Base-by-base conservation (phyloP, 2,329 filamentous ascomycete species). In the Tricladium varicosporioides region DNA sequence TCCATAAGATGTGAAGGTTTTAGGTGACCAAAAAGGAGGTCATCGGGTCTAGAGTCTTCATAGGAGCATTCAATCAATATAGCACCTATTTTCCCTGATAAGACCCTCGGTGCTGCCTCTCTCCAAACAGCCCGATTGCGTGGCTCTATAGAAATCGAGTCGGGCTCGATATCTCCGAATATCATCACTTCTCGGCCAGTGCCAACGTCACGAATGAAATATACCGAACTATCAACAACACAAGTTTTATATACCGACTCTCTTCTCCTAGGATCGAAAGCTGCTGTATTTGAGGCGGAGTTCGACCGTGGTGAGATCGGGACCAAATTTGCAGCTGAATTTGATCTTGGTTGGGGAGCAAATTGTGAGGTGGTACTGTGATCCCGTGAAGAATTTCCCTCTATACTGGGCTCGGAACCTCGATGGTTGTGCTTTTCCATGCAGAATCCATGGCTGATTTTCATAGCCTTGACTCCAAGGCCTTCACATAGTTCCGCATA, bases 61-160 rank as follows among this genome's bases (percentile, higher is more conserved):
- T 93, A 99, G 60, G 91, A 96, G 72, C 93, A 97, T 76, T 99
- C 94, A 65, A 99, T 95, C 69, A 97, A 93, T 11, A 99, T 88
- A 10, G 88, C 93, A 0, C 80, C 82, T 0, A 99, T 79, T 3
- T 81, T 78, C 1, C 91, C 90, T 0, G 79, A 75, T 0, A 80
- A 88, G 22, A 99, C 85, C 70, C 95, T 96, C 8, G 88, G 88
- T 0, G 92, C 93, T 0, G 93, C 93, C 67, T 94, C 89, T 63
- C 84, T 81, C 94, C 94, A 99, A 13, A 99, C 85, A 13, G 79
- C 78, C n/a, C 81, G 75, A 63, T 94, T 97, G 19, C 92, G 85
- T 1, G 93, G 92, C 1, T 84, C 87, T 1, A 93, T 74, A 0
- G 91, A 95, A 22, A 97, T 74, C 8, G 85, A 87, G 72, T 99